Evolutionary conservation across 2,329 filamentous ascomycete species (phyloP), one percentile per base, ranked within the genome.

Genomic region (Fusarium sp.): DNA sequence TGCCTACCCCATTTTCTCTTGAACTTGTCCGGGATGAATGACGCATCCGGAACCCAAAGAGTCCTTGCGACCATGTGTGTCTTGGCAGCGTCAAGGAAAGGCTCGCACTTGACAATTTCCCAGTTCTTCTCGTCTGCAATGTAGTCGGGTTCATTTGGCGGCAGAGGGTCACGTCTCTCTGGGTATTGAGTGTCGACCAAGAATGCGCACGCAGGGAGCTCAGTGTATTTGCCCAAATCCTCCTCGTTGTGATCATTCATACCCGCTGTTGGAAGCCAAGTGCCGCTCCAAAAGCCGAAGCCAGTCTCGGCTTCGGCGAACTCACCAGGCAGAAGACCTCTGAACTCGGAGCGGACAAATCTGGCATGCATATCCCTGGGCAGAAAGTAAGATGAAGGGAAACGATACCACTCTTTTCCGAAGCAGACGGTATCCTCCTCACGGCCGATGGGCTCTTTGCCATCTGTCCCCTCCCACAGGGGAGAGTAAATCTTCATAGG

Each of bases 371-470:
- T 93, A 56, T 90, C 89, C n/a, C 91, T 86, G 1, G 96, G 96
- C 7, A 99, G 86, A 80, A 96, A 95, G 84, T 95, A 98, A 1
- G 95, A 97, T 2, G 93, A 96, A 4, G 96, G 96, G 80, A 98
- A 98, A 41, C 96, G 93, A 82, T 99, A 98, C 96, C 96, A 99
- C 81, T 99, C 96, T 81, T 98, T 99, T 34, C 94, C 95, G 44
- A 98, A 89, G 81, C 96, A 99, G 6, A 99, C 90, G 24, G 87
- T 91, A 72, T 94, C 92, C 22, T 91, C 93, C 5, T 84, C 81
- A 1, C 84, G 82, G 5, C 90, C 88, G 11, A 93, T 76, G 2
- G 85, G 87, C 14, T 84, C 78, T 20, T 86, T 78, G 50, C 85
- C 84, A 26, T 86, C 78, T 3, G 84, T 81, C 20, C 83, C 84